phyloP scores from a whole-genome alignment of 2,329 filamentous ascomycete species.

The Neofusicoccum sp. region DNA sequence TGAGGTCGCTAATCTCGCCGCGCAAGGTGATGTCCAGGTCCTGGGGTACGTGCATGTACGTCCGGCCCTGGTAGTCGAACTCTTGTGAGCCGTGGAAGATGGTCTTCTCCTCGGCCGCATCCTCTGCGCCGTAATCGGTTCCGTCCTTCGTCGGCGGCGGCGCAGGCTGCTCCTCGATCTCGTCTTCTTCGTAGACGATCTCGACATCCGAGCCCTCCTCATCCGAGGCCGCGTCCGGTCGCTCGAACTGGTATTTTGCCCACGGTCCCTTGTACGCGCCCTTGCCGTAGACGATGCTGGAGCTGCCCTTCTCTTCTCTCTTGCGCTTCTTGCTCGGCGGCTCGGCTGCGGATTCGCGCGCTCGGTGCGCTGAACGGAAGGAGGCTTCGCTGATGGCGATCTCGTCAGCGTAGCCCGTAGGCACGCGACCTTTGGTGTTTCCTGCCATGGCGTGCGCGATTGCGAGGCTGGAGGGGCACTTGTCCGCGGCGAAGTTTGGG shows the following conservation, averaged over 20 bases:
- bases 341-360: slow-evolving; percentile 61
- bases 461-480: slow-evolving; percentile 20
- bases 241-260: slow-evolving; percentile 78
- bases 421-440: slow-evolving; percentile 41
- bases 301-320: slow-evolving; percentile 81
- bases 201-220: slow-evolving; percentile 68
- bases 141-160: slow-evolving; percentile 62
- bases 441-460: slow-evolving; percentile 9
- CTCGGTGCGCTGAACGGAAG: slow-evolving; percentile 83
- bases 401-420: slow-evolving; percentile 83
- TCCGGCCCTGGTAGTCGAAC: slow-evolving; percentile 90
- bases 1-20: slow-evolving; percentile 74
- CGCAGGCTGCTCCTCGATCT: slow-evolving; percentile 58
- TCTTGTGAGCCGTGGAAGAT: slow-evolving; percentile 81
- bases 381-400: slow-evolving; percentile 86
- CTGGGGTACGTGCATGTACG: slow-evolving; percentile 96
- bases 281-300: slow-evolving; percentile 79
- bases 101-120: slow-evolving; percentile 65
- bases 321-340: slow-evolving; percentile 69
- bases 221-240: slow-evolving; percentile 65
- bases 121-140: slow-evolving; percentile 50
- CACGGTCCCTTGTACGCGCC: slow-evolving; percentile 91
- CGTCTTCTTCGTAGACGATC: slow-evolving; percentile 74
- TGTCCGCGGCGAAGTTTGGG: background rate
- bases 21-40: slow-evolving; percentile 53